Percentiles rank a stretch among this genome's conserved stretches.
phyloP scores from a whole-genome alignment of 2,329 filamentous ascomycete species.

The Hymenoscyphus albidus region DNA sequence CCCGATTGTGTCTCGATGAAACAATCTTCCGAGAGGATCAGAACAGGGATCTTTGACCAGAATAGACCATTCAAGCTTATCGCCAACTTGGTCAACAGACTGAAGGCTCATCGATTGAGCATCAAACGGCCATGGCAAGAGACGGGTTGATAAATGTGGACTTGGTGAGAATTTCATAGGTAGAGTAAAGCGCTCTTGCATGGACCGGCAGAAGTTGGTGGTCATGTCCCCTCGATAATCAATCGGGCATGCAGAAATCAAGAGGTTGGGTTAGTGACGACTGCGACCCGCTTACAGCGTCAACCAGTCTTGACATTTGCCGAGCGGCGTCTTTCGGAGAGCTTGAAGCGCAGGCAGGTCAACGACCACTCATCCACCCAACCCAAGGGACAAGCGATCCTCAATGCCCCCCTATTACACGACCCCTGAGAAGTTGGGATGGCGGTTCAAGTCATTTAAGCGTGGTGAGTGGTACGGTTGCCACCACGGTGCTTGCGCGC shows the following conservation, averaged over 20 bases:
- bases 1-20: slow-evolving; percentile 30
- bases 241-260: background rate
- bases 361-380: slow-evolving; percentile 2
- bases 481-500: slow-evolving; percentile 5
- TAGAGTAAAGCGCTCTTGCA: background rate
- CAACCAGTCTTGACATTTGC: slow-evolving; percentile 22
- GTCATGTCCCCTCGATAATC: background rate
- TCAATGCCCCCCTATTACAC: background rate
- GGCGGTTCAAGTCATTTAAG: slow-evolving; percentile 4
- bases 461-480: background rate
- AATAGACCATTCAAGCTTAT: slow-evolving; percentile 18
- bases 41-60: slow-evolving; percentile 13
- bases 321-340: slow-evolving; percentile 27
- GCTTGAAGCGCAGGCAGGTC: slow-evolving; percentile 22
- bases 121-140: background rate
- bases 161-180: background rate
- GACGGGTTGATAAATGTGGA: background rate
- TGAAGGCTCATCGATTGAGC: background rate
- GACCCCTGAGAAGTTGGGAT: background rate
- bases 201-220: background rate
- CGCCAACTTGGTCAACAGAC: slow-evolving; percentile 3
- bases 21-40: slow-evolving; percentile 30
- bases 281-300: slow-evolving; percentile 24
- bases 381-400: background rate
- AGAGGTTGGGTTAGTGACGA: background rate